phyloP scores from a whole-genome alignment of 192 early-diverging fungal species.

The Coemansia sp. region DNA sequence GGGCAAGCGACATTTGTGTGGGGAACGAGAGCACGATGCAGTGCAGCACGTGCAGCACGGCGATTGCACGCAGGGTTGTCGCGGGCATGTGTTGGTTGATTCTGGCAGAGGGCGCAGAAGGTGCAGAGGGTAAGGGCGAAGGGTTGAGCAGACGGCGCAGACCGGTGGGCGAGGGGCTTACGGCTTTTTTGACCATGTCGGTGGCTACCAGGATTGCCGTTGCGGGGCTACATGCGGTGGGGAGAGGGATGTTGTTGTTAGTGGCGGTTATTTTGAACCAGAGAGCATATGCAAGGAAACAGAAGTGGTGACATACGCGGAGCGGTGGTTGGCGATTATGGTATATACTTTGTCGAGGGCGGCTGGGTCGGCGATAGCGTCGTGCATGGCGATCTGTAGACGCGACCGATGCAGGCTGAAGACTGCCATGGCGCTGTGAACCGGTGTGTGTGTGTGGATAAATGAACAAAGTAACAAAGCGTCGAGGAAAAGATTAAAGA shows the following conservation, averaged over 20 bases:
- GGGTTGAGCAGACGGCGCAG: not conserved
- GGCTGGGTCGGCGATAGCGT: not conserved
- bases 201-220: too few relatives aligned
- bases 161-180: too few relatives aligned
- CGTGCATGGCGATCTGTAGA: not conserved
- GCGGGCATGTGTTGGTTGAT: slow-evolving; percentile 3
- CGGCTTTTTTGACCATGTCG: too few relatives aligned
- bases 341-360: not conserved
- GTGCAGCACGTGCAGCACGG: slow-evolving; percentile 19
- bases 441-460: too few relatives aligned
- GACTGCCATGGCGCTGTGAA: not conserved
- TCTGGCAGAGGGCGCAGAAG: not conserved
- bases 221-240: too few relatives aligned
- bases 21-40: slow-evolving; percentile 27
- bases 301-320: not conserved
- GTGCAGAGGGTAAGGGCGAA: not conserved
- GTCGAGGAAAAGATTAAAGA: not conserved
- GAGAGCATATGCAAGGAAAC: too few relatives aligned
- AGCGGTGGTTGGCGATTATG: not conserved
- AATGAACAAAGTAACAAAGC: too few relatives aligned
- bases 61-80: slow-evolving; percentile 8
- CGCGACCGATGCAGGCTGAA: not conserved
- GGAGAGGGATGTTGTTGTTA: not conserved
- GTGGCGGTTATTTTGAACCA: too few relatives aligned
- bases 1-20: too few relatives aligned